Base-by-base conservation (phyloP, 805 yeast species). In the Kodamaea lidongshanica region DNA sequence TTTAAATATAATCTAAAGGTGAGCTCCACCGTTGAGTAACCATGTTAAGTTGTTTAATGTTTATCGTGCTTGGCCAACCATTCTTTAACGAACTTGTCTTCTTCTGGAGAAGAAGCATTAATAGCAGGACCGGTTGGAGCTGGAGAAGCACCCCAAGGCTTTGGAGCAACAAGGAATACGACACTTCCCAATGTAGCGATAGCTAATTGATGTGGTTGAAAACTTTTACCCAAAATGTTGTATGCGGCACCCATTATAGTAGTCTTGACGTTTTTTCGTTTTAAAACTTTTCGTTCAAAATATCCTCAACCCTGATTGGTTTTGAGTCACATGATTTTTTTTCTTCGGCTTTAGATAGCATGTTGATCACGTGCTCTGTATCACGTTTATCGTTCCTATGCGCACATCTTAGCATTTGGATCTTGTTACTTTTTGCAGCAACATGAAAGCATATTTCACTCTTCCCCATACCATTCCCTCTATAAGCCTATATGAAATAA, bases 121-220 rank as follows among this genome's bases (percentile, higher is more conserved):
- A 86, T 72, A 23, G 77, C 65, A 26, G 92, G 87, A 46, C 65
- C 68, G 39, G 70, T 66, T 48, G 79, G 72, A 43, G 76, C 67
- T 42, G 72, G 67, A 15, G 76, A 61, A 38, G 65, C 63, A 12
- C 15, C 12, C 83, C 80, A 77, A 58, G 88, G 85, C 58, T 84
- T 81, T 54, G 92, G 92, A 28, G 68, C 57, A 38, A 72, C 76
- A 32, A 76, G 58, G 27, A 77, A 67, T 22, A 72, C 74, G 30
- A 84, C 79, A 18, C 79, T 57, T 41, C 81, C 78, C 48, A 88
- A 67, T 25, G 96, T 86, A 45, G 79, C 92, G 42, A 88, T 56
- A 27, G 96, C 81, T 56, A 88, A 74, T 32, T 57, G 81, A 65
- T 87, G 89, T 39, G 96, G 76, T 50, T 77, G 86, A 50, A 87